Base-by-base conservation (phyloP, 495 filamentous ascomycete species). In the Podospora conica region DNA sequence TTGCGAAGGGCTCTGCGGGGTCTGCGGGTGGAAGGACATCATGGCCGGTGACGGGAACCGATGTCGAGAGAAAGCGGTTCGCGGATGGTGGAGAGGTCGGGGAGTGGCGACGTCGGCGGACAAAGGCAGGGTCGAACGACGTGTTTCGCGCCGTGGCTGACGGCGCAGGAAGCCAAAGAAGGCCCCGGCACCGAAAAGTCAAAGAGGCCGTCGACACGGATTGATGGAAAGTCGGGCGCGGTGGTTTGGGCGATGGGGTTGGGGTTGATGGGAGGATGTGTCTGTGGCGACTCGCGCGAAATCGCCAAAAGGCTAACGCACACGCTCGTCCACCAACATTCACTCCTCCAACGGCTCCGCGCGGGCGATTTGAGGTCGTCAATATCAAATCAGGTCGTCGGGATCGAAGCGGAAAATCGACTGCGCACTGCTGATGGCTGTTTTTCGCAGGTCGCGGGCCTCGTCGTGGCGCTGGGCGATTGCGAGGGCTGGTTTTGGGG, bases 1-100 rank as follows among this genome's bases (percentile, higher is more conserved):
- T 67, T 82, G 80, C 70, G 83, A 85, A 70, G 83, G 83, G 68
- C 83, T 86, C 74, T 86, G 81, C 66, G 83, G 83, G n/a, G 83
- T 86, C 68, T 84, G 82, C 53, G 83, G 83, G 71, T 84, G 82
- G 77, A 84, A 82, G 72, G 78, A 82, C 81, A 83, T 83, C 74
- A 75, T 80, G 74, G 72, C 64, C 63, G 73, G 64, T 53, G 60
- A 65, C 63, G 72, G 58, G 62, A 15, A 60, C 21, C 31, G 65
- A 53, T 58, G 67, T 55, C 23, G 63, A 10, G 64, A 61, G 64
- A 63, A 65, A 71, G 64, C 55, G 67, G 68, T 69, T 61, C 65
- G 63, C 64, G 63, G 61, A 69, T 58, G 53, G 65, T 58, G 63
- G 58, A n/a, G 64, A 58, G 28, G n/a, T n/a, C n/a, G n/a, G 57